Evolutionary conservation across 1,139 yeast species (phyloP).

Genomic region (Chernovozyma aurita): DNA sequence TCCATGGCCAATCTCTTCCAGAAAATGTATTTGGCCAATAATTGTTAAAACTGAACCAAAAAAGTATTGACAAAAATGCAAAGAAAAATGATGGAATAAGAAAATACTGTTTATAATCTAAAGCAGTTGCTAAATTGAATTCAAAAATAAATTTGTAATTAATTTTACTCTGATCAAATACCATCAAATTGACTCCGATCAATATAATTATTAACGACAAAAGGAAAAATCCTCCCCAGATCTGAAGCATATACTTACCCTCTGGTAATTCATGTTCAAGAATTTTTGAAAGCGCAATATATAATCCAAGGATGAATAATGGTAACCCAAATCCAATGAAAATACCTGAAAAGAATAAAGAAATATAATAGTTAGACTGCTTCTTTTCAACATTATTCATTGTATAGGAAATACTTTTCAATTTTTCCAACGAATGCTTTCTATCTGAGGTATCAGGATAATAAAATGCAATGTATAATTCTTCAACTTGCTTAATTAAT

Average conservation of each 20-base stretch:
- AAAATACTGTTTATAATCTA: conserved; percentile 62
- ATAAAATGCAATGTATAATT: conserved; percentile 60
- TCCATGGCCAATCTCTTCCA: conserved; percentile 78
- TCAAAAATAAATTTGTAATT: conserved; percentile 93
- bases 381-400: conserved; percentile 28
- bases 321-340: conserved; percentile 71
- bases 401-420: conserved; percentile 48
- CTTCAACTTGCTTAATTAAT: conserved; percentile 59
- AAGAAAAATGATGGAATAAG: conserved; percentile 59
- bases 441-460: conserved; percentile 62
- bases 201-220: conserved; percentile 54
- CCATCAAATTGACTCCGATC: conserved; percentile 63
- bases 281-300: conserved; percentile 43
- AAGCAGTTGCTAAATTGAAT: conserved; percentile 66
- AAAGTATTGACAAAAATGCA: conserved; percentile 53
- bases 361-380: conserved; percentile 29
- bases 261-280: conserved; percentile 39
- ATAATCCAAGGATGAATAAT: conserved; percentile 48
- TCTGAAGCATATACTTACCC: conserved; percentile 62
- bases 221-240: conserved; percentile 89
- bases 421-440: conserved; percentile 70
- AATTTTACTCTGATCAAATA: conserved; percentile 72
- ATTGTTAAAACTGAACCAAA: conserved; percentile 72
- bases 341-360: conserved; percentile 58
- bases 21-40: conserved; percentile 60